A percentile compares a stretch with the other conserved stretches of the same genome.
phyloP scores from a whole-genome alignment of 2,329 filamentous ascomycete species.

The Aspergillus melleus region DNA sequence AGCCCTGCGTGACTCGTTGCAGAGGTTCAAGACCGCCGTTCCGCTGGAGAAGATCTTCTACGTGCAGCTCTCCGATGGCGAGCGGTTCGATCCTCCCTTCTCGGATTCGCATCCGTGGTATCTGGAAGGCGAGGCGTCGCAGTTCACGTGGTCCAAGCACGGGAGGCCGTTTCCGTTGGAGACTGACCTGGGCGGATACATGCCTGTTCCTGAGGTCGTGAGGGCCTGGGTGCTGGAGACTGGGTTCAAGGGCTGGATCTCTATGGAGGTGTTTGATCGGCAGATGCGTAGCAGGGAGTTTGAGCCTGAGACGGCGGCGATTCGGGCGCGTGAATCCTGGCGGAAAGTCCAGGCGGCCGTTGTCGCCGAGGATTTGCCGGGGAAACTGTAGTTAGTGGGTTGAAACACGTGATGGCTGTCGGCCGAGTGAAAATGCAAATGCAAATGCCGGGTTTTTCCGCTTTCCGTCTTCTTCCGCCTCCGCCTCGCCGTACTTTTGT shows the following conservation, averaged over 20 bases:
- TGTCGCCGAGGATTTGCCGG: background rate
- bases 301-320: conserved; percentile 17
- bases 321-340: conserved; percentile 22
- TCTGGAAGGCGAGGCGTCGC: conserved; percentile 25
- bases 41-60: conserved; percentile 36
- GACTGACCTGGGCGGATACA: conserved; percentile 24
- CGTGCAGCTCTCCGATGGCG: conserved; percentile 38
- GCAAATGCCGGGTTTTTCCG: background rate
- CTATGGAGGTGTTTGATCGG: conserved; percentile 34
- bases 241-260: conserved; percentile 34
- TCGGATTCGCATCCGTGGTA: conserved; percentile 32
- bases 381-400: background rate
- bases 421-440: background rate
- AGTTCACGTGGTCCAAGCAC: conserved; percentile 33
- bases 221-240: conserved; percentile 29
- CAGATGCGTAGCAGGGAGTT: conserved; percentile 24
- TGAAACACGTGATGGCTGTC: background rate
- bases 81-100: conserved; percentile 33
- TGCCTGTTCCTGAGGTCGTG: conserved; percentile 30
- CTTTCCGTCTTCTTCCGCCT: background rate
- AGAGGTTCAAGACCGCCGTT: conserved; percentile 17
- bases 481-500: too few relatives aligned
- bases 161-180: conserved; percentile 35
- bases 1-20: conserved; percentile 25
- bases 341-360: conserved; percentile 16